A percentile compares a stretch with the other conserved stretches of the same genome.
Evolutionary conservation across 257 asterid species (phyloP).

Genomic region (Sherardia arvensis): DNA sequence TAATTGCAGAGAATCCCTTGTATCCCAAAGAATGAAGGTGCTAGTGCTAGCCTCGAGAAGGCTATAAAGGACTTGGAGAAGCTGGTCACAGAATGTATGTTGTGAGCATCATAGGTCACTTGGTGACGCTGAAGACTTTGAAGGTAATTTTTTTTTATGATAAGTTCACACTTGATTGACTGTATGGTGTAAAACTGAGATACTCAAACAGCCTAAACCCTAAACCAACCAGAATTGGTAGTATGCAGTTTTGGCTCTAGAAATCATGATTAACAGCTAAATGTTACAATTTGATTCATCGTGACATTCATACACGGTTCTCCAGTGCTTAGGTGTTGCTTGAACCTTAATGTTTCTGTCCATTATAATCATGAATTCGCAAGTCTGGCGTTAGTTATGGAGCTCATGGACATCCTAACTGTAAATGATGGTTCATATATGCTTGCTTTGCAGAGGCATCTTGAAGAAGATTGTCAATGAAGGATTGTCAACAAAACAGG

Average conservation of each 20-base stretch:
- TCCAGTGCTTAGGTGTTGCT: neutral
- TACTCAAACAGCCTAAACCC: neutral
- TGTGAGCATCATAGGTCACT: slow-evolving; percentile 88
- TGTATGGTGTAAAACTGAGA: neutral
- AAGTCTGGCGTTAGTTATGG: neutral
- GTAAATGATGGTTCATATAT: neutral
- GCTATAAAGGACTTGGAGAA: slow-evolving; percentile 88
- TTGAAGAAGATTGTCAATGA: slow-evolving; percentile 60
- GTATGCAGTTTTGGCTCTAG: neutral
- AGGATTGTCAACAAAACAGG: slow-evolving; percentile 81
- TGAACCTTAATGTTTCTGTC: neutral
- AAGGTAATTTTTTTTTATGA: slow-evolving; percentile 46
- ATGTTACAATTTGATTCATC: neutral
- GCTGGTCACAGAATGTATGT: slow-evolving; percentile 80
- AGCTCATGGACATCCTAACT: neutral
- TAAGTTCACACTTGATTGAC: neutral
- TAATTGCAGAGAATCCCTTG: slow-evolving; percentile 43
- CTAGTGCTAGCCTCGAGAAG: slow-evolving; percentile 73
- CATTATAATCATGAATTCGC: neutral
- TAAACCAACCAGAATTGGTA: too few species aligned
- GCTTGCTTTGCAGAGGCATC: slow-evolving; percentile 59
- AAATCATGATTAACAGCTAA: neutral
- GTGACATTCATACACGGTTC: neutral
- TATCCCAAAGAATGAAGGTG: slow-evolving; percentile 56
- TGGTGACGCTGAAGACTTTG: slow-evolving; percentile 79